These are phyloP conservation scores for Colletotrichum gloeosporioides DNA, from an alignment of 2,329 filamentous ascomycete genomes.

Conservation along the genomic window DNA sequence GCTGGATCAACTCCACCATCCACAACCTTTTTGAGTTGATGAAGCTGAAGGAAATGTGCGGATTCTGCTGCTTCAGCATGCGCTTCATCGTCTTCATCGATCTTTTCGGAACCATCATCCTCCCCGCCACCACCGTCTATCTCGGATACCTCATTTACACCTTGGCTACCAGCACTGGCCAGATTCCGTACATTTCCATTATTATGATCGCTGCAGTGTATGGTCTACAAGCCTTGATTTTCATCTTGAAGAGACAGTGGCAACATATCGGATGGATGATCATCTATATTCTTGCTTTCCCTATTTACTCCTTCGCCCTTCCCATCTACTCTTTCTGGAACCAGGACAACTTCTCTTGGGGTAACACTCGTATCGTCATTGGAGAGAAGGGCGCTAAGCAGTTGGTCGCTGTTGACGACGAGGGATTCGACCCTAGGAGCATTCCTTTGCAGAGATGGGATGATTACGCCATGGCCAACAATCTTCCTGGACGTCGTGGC, in stretches of 20 bases:
- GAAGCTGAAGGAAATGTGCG: constrained; percentile 90
- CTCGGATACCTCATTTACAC: constrained; percentile 86
- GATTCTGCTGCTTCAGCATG: constrained; percentile 99
- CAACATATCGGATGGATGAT: constrained; percentile 99
- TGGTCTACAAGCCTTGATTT: constrained; percentile 93
- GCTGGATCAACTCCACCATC: constrained; percentile 99
- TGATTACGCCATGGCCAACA: constrained; percentile 87
- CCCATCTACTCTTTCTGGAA: constrained; percentile 99
- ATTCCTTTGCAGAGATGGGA: constrained; percentile 98
- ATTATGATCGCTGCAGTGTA: constrained; percentile 91
- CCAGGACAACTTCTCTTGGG: constrained; percentile 98
- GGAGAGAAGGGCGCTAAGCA: constrained; percentile 92
- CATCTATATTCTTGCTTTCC: constrained; percentile 95
- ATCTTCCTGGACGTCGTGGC: constrained; percentile 88
- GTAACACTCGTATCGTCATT: constrained; percentile 96
- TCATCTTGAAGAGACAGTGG: constrained; percentile 97
- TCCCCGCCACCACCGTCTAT: constrained; percentile 88
- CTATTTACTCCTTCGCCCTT: constrained; percentile 89
- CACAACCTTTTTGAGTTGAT: constrained; percentile 95
- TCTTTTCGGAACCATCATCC: constrained; percentile 88
- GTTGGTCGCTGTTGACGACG: constrained; percentile 84
- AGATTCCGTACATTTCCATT: constrained; percentile 86
- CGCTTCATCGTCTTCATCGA: constrained; percentile 95
- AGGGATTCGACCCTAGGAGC: constrained; percentile 87
- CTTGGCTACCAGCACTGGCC: constrained; percentile 71